phyloP scores from a whole-genome alignment of 2,329 filamentous ascomycete genomes.

The Xylaria sp. region DNA sequence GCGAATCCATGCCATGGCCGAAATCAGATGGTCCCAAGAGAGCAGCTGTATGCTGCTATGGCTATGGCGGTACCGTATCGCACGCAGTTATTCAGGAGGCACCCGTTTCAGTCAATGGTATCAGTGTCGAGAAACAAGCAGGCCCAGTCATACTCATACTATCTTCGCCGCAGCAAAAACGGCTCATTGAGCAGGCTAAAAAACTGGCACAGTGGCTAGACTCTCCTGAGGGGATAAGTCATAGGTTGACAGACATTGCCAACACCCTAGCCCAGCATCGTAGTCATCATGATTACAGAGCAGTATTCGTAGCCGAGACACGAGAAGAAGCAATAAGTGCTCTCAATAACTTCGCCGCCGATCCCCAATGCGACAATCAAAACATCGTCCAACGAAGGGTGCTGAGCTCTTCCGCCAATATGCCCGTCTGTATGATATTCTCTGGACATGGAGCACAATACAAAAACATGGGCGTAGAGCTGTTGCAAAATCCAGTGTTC shows the following conservation, averaged over 20 bases:
- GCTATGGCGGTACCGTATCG: conserved; percentile 51
- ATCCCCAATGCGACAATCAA: conserved; percentile 24
- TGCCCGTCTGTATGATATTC: conserved; percentile 19
- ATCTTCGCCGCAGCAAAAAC: conserved; percentile 28
- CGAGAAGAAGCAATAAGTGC: conserved; percentile 19
- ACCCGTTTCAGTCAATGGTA: background rate
- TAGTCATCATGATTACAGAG: conserved; percentile 29
- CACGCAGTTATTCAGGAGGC: conserved; percentile 48
- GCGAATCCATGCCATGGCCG: conserved; percentile 41
- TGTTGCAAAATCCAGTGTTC: conserved; percentile 48
- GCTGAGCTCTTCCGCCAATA: background rate
- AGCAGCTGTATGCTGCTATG: conserved; percentile 49
- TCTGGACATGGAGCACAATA: conserved; percentile 7
- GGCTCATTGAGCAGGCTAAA: conserved; percentile 5
- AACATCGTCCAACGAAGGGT: conserved; percentile 11
- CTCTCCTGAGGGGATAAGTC: background rate
- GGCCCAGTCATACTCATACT: conserved; percentile 14
- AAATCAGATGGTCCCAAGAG: conserved; percentile 35
- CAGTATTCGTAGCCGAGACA: conserved; percentile 16
- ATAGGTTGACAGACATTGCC: conserved; percentile 18
- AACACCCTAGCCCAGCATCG: conserved; percentile 29
- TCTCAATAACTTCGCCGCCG: conserved; percentile 21
- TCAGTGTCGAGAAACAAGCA: background rate
- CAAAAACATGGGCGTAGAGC: conserved; percentile 37
- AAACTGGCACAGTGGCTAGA: conserved; percentile 14